These are phyloP conservation scores for Scheffersomyces ergatensis DNA, from an alignment of 805 yeast species.

Conservation along the genomic window DNA sequence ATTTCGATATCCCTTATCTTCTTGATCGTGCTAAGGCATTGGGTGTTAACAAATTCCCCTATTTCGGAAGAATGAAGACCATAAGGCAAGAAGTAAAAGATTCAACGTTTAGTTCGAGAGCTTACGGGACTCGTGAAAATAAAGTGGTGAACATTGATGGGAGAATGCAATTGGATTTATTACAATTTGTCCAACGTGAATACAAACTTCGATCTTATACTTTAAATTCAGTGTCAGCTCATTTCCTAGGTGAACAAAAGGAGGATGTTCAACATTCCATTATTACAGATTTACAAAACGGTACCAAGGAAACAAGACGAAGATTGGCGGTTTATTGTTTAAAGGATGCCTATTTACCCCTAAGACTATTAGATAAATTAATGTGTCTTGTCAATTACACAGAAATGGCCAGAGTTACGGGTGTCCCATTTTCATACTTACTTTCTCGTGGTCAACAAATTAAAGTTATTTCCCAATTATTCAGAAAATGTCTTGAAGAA, in stretches of 20 bases:
- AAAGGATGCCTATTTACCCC: conserved; percentile 91
- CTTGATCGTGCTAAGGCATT: conserved; percentile 83
- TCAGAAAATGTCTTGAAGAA: conserved; percentile 84
- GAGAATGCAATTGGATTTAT: conserved; percentile 87
- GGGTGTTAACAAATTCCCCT: conserved; percentile 68
- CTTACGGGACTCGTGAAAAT: conserved; percentile 94
- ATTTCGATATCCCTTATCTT: conserved; percentile 92
- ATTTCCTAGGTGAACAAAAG: conserved; percentile 90
- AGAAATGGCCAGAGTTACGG: conserved; percentile 99
- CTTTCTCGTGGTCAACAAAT: conserved; percentile 95
- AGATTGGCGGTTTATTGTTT: conserved; percentile 95
- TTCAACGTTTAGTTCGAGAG: conserved; percentile 85
- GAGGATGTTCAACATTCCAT: conserved; percentile 98
- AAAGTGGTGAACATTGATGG: conserved; percentile 93
- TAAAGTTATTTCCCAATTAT: conserved; percentile 92
- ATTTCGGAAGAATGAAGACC: conserved; percentile 70
- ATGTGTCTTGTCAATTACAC: conserved; percentile 97
- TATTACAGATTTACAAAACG: conserved; percentile 91
- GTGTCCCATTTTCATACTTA: conserved; percentile 92
- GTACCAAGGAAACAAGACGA: conserved; percentile 87
- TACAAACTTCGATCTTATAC: conserved; percentile 93
- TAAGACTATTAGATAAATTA: conserved; percentile 82
- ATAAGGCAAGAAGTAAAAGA: conserved; percentile 78
- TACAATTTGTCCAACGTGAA: conserved; percentile 92
- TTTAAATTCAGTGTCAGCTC: conserved; percentile 90